Evolutionary conservation across 1,284 basidiomycete genomes (phyloP), one percentile per base, ranked within the genome.

Genomic region (Wallemia hederae): DNA sequence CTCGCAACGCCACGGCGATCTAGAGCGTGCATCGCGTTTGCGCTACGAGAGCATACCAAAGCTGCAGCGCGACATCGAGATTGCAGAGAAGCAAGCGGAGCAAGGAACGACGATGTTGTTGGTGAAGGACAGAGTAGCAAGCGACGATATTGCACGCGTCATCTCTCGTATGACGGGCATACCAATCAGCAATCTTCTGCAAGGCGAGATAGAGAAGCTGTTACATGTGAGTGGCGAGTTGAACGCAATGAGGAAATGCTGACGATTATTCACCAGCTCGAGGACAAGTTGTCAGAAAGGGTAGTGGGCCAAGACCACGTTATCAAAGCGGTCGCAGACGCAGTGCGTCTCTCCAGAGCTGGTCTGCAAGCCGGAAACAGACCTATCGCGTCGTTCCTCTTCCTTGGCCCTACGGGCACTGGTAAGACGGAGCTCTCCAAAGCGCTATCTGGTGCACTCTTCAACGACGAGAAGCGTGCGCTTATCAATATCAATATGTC

Each of bases 401-500:
- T 96, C 76, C 72, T 91, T 49, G 90, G 76, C 17, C 83, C 86
- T 0, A 92, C 89, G 0, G 90, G 86, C 63, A 83, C 85, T 14
- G 74, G 75, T 24, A 77, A 90, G 80, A 90, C 86, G 0, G 88
- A 92, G 68, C 74, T 92, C 5, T 83, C 81, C 68, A 94, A 92
- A 71, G 80, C 83, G 0, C 75, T 92, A 1, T 86, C 89, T 0
- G 76, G 76, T 1, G 90, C 92, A 74, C 70, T 92, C 60, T 92
- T 87, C 71, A 82, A 87, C 65, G 85, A 90, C 64, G 85, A 90
- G 67, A 80, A 82, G 63, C 74, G 83, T 33, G 85, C 86, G 22
- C 69, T 92, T 82, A 85, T 91, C 64, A 85, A 82, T 64, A 84
- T 91, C 69, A 89, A 90, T 68, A 89, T 89, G 85, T 86, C 83